phyloP scores from a whole-genome alignment of 129 eudicot species.

The Lactuca saligna region DNA sequence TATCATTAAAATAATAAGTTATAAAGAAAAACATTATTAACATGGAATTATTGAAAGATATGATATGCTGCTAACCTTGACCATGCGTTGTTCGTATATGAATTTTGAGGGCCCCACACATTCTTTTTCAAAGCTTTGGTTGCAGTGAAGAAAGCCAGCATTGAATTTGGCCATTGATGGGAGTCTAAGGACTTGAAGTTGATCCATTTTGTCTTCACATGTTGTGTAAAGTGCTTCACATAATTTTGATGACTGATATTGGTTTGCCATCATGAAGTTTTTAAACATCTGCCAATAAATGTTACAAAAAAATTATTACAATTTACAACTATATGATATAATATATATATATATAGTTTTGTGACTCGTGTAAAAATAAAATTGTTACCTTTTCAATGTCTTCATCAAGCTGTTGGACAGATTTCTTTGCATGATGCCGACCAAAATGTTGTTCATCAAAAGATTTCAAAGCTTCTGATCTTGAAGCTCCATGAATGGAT shows the following conservation, averaged over 20 bases:
- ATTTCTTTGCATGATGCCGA: conserved; percentile 85
- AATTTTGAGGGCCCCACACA: conserved; percentile 94
- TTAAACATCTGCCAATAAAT: conserved; percentile 61
- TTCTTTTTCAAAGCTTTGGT: conserved; percentile 69
- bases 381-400: conserved; percentile 67
- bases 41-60: no score
- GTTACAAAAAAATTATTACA: conserved; percentile 4
- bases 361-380: no score
- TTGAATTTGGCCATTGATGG: conserved; percentile 99
- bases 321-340: background rate
- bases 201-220: conserved; percentile 97
- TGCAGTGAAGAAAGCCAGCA: conserved; percentile 86
- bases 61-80: conserved; percentile 50
- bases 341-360: no score
- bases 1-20: no score
- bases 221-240: conserved; percentile 78
- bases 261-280: conserved; percentile 69
- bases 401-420: conserved; percentile 66
- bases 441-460: conserved; percentile 97
- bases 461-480: conserved; percentile 51
- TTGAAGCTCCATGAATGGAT: conserved; percentile 55
- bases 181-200: conserved; percentile 88
- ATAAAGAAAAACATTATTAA: no score
- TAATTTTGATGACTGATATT: conserved; percentile 74
- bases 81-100: conserved; percentile 79